Evolutionary conservation across 768 basidiomycete genomes (phyloP), one percentile per base, ranked within the genome.

Genomic region (Guyanaporus albipodus): DNA sequence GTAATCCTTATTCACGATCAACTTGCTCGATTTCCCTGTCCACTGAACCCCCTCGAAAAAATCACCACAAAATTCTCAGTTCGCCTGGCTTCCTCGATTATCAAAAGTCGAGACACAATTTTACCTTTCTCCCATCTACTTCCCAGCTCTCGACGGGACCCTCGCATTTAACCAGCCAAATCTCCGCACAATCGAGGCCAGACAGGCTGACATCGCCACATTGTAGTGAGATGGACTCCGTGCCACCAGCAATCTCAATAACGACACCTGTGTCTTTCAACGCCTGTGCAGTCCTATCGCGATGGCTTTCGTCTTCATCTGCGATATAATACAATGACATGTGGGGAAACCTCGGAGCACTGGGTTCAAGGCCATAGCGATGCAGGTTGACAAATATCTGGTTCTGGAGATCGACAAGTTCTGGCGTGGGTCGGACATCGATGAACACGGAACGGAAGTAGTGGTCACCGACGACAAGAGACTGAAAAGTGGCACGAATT

Each of bases 361-460:
- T 56, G 2, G 76, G 71, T 19, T 73, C 66, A 8, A 75, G 48
- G 5, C 61, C 60, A 19, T 73, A 60, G 18, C 32, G 42, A 34
- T 50, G 55, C n/a, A 75, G 54, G 19, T 58, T 54, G 6, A 57
- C 55, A 44, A 77, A 71, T 23, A 88, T 67, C 24, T 70, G 55
- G 24, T 54, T 61, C 53, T 83, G 83, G 26, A 90, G 62, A 17
- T 57, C 58, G 21, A 61, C 49, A 17, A 90, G 67, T 23, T 71
- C 77, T 2, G 58, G 53, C 1, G 78, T 70, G 7, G 66, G 72
- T 28, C 67, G 60, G 55, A 84, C 67, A 0, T 74, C 66, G 55
- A 83, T 63, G 63, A 80, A 82, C 17, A 89, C 82, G 0, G 85
- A 87, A 54, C 83, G 80, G 62, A 79, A 87, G 67, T 82, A 90